Evolutionary conservation across 176 grass and related monocot genomes (phyloP), one percentile per base, ranked within the genome.

Genomic region (Cenchrus americanus): DNA sequence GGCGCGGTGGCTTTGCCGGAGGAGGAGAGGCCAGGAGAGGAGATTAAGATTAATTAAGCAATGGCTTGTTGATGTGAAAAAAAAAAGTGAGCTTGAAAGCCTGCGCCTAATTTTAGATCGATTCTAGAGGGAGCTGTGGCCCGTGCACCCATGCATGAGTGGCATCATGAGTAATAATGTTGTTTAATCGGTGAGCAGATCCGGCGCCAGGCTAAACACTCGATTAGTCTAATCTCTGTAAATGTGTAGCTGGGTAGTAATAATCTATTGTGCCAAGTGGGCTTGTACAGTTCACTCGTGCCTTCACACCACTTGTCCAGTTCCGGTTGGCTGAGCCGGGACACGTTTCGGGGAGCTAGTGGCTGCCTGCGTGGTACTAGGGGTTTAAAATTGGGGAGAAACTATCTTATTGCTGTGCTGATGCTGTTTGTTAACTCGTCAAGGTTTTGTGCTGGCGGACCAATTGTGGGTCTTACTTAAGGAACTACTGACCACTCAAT

Each of bases 311-410:
- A 80, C 84, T 73, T 90, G 84, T 90, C 80, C 47, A 64, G 69
- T 30, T 90, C 62, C 14, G 0, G 19, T 90, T 84, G 80, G 84
- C 34, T 2, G 1, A 0, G 6, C 0, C 0, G 0, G 51, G 69
- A 74, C 89, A 90, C 84, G 89, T 90, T 87, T 90, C 89, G 84
- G 80, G 26, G 30, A 26, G 6, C 44, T 10, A 83, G 9, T 83
- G 75, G 80, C 19, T 75, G 30, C 17, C 4, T 83, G 53, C 27
- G 23, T 9, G 51, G 3, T 42, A 0, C 6, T 4, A n/a, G 0
- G 19, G 2, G 55, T 71, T 81, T 13, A 59, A 66, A 74, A 74
- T 14, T 18, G 32, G 15, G 6, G 23, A 26, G 17, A 43, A 21
- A 5, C 52, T 22, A 12, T 62, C 50, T 47, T 71, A 71, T 48